Evolutionary conservation across 1,139 yeast genomes (phyloP).

Genomic region (Yamadazyma membranifaciens): DNA sequence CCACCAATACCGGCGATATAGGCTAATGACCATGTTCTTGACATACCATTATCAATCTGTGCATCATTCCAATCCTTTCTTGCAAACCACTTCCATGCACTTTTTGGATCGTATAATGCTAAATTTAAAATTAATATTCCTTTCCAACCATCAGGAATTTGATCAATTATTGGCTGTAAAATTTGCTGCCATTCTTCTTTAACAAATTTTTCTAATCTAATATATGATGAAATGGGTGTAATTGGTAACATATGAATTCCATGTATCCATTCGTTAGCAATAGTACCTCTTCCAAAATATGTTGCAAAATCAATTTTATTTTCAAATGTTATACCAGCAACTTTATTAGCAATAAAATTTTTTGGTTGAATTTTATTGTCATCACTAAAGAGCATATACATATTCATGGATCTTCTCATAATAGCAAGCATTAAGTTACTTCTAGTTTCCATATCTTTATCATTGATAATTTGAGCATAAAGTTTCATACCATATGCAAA

Average conservation of each 20-base stretch:
- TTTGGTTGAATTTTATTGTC: conserved; percentile 41
- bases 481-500: conserved; percentile 45
- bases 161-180: conserved; percentile 29
- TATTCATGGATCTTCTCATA: conserved; percentile 40
- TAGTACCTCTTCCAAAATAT: conserved; percentile 43
- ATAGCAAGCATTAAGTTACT: conserved; percentile 43
- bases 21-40: conserved; percentile 45
- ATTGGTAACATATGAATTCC: conserved; percentile 50
- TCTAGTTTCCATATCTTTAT: conserved; percentile 34
- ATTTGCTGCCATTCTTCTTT: conserved; percentile 45
- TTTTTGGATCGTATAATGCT: conserved; percentile 36
- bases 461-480: conserved; percentile 33
- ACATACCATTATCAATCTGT: conserved; percentile 44
- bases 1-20: conserved; percentile 42
- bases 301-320: conserved; percentile 46
- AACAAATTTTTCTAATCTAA: conserved; percentile 35
- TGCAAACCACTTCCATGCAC: conserved; percentile 40
- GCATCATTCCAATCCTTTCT: conserved; percentile 38
- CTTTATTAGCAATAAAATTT: conserved; percentile 38
- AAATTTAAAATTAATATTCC: conserved; percentile 42
- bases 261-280: conserved; percentile 47
- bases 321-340: conserved; percentile 46
- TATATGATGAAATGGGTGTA: conserved; percentile 42
- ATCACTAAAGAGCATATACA: conserved; percentile 42
- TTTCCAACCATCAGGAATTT: conserved; percentile 46